Base-by-base conservation (phyloP, 345 rosid genomes). In the Acer campestre region DNA sequence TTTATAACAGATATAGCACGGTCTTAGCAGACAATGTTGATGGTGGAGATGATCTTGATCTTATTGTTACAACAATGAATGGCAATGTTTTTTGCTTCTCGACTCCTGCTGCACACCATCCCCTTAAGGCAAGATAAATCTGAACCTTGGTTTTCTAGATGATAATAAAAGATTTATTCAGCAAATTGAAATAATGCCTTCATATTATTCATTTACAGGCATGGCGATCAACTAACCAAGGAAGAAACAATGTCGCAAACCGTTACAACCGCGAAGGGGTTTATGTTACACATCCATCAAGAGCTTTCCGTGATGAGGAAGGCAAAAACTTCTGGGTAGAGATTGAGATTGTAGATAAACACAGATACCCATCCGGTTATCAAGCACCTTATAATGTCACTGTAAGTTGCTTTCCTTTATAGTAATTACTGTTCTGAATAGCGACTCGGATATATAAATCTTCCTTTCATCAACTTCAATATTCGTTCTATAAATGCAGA, bases 41-140 rank as follows among this genome's bases (percentile, higher is more conserved):
- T 63, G 99, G 99, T 76, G 98, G 99, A 69, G 99, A 94, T 85
- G 99, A 97, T 87, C 98, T 97, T 73, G 98, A 97, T 88, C 98
- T 97, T 77, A 80, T 94, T 64, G 98, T 97, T 71, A 85, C 99
- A 67, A 97, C 99, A 65, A 97, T 93, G 99, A 97, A 94, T 27
- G 98, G 99, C 66, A 97, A 97, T 74, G 98, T 97, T 73, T 94
- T 97, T 80, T 97, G 98, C 92, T 97, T 97, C 88, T 97, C 99
- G 5, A 92, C 98, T 22, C 98, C 99, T 71, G 79, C 90, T 79
- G 96, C 97, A 27, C 96, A 97, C 77, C 98, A 97, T 88, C 98
- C 98, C 72, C 93, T 97, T 56, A 97, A 97, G 98, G 99, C 80
- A 90, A 64, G 90, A 77, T 76, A 71, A 31, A 63, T 22, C 72